Evolutionary conservation across 306 rosid genomes (phyloP), one percentile per base, ranked within the genome.

Genomic region (Ormosia emarginata): DNA sequence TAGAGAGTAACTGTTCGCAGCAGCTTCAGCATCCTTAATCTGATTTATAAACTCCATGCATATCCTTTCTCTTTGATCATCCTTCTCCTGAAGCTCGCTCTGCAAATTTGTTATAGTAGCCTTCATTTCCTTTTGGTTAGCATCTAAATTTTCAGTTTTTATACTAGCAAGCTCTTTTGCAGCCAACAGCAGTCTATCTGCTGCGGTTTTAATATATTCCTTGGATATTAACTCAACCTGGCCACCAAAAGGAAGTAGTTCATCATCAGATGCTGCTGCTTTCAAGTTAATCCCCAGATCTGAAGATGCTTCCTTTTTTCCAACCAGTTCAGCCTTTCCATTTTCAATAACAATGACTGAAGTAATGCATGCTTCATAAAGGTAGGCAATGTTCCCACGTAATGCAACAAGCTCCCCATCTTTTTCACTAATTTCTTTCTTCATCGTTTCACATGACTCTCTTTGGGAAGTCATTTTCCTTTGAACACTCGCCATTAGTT

Each of bases 1-100:
- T 64, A 61, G 80, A 34, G 89, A 85, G 79, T 84, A 89, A 81
- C 88, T 88, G 18, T 80, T 82, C 17, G 90, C 86, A 40, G 90
- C 87, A 61, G 91, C 92, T 93, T 93, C 94, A 62, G 94, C 97
- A 77, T 85, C 92, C 91, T 91, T 93, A 72, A 93, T 88, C 86
- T 93, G 99, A 84, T 85, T 85, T 14, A 92, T 97, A 73, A 96
- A 94, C 34, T 96, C 98, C 85, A 85, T 81, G 89, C 96, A 92
- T 67, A 92, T 85, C 85, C 78, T 86, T 58, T 96, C 99, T 73
- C 88, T 93, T 74, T 92, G 94, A 80, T 91, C 81, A 76, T 96
- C 99, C 86, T 96, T 96, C 88, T 96, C 98, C 86, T 89, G 97
- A 82, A 93, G 97, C 82, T 93, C 97, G 78, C 83, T 88, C 91